These are phyloP conservation scores for Alternaria arborescens DNA, from an alignment of 2,329 filamentous ascomycete genomes.

Conservation along the genomic window DNA sequence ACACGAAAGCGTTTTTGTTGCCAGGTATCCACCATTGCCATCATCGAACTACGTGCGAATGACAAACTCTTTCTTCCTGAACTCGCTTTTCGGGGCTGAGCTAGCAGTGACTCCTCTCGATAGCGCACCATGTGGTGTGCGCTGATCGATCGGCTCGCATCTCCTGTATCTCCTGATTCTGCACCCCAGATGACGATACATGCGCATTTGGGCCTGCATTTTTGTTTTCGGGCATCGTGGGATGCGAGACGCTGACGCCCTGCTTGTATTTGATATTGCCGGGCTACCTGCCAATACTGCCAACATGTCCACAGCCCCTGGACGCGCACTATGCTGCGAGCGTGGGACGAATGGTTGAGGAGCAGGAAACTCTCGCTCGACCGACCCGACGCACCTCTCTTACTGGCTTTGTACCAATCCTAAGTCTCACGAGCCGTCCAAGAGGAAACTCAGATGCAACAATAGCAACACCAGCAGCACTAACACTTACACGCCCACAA, in stretches of 20 bases:
- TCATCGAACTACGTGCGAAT: no score
- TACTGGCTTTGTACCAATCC: conserved; percentile 63
- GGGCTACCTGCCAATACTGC: no score
- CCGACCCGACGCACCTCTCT: conserved; percentile 60
- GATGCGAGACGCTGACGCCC: conserved; percentile 13
- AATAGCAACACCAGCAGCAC: conserved; percentile 26
- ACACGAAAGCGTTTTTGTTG: conserved; percentile 12
- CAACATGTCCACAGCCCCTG: no score
- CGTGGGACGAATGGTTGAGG: no score
- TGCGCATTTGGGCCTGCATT: conserved; percentile 19
- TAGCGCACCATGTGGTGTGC: conserved; percentile 4
- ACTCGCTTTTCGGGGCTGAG: conserved; percentile 6
- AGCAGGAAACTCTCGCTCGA: no score
- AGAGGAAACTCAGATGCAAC: conserved; percentile 38
- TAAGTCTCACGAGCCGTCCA: conserved; percentile 62
- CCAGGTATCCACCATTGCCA: conserved; percentile 7
- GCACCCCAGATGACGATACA: conserved; percentile 32
- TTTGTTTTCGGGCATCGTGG: conserved; percentile 22
- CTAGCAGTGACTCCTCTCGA: no score
- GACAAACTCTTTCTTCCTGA: conserved; percentile 14
- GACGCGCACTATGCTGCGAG: no score
- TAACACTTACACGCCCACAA: conserved; percentile 61
- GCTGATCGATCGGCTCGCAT: conserved; percentile 9
- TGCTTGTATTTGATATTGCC: no score
- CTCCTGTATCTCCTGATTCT: conserved; percentile 21